These are phyloP conservation scores for Geotrichum australiense DNA, from an alignment of 1,139 yeast species.

Conservation along the genomic window DNA sequence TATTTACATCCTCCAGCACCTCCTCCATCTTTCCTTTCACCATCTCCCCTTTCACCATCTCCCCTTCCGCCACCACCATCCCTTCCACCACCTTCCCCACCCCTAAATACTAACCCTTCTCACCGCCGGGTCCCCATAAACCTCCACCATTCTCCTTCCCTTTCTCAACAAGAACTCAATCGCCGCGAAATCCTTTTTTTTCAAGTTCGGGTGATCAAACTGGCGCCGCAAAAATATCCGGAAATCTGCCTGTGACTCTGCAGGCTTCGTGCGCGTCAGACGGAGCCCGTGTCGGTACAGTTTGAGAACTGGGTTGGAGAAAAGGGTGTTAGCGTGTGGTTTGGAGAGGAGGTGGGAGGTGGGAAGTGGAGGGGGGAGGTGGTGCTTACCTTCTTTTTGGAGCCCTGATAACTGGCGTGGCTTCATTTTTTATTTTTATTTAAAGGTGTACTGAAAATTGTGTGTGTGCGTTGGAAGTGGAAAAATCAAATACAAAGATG, in stretches of 20 bases:
- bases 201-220: constrained; percentile 45
- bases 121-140: constrained; percentile 46
- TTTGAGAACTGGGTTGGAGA: constrained; percentile 28
- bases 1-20: too few species aligned
- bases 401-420: constrained; percentile 16
- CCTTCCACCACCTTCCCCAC: not conserved
- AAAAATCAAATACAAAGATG: not conserved
- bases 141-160: constrained; percentile 66
- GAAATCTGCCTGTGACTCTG: constrained; percentile 28
- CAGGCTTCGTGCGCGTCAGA: constrained; percentile 32
- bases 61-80: too few species aligned
- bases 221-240: constrained; percentile 44
- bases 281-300: constrained; percentile 37
- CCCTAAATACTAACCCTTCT: constrained; percentile 24
- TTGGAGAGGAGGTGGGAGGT: not conserved
- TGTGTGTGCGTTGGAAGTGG: not conserved
- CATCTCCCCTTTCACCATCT: too few species aligned
- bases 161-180: constrained; percentile 77
- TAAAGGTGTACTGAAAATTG: not conserved
- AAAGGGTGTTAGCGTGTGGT: not conserved
- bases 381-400: constrained; percentile 17
- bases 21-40: too few species aligned
- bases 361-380: not conserved
- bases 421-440: constrained; percentile 5
- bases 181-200: constrained; percentile 76